Evolutionary conservation across 257 asterid genomes (phyloP).

Genomic region (Forsythia suspensa): DNA sequence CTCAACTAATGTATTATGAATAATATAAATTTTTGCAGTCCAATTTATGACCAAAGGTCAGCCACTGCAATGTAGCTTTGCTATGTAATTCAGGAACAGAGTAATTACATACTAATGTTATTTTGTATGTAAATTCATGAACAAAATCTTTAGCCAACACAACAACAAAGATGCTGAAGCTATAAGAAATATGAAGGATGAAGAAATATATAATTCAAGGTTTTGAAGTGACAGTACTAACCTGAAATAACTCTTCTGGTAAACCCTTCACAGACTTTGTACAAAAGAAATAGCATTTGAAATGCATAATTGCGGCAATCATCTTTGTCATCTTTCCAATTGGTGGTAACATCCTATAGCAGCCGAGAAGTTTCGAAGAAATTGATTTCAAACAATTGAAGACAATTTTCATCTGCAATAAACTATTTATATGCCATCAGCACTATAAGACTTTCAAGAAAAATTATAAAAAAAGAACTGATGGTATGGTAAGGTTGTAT

Average conservation of each 20-base stretch:
- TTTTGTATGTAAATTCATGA: too few relatives aligned
- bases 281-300: slow-evolving; percentile 71
- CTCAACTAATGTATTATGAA: too few relatives aligned
- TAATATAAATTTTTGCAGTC: too few relatives aligned
- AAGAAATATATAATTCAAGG: not conserved
- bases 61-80: too few relatives aligned
- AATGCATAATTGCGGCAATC: slow-evolving; percentile 52
- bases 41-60: too few relatives aligned
- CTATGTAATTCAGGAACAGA: too few relatives aligned
- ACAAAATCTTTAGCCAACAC: not conserved
- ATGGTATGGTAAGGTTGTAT: not conserved
- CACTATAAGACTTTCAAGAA: not conserved
- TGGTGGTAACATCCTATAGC: slow-evolving; percentile 23
- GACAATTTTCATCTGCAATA: slow-evolving; percentile 72
- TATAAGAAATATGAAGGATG: too few relatives aligned
- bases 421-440: not conserved
- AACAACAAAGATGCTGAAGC: not conserved
- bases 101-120: too few relatives aligned
- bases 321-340: slow-evolving; percentile 21
- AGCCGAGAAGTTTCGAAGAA: slow-evolving; percentile 39
- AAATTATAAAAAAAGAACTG: too few relatives aligned
- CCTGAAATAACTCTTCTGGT: slow-evolving; percentile 81
- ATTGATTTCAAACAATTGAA: slow-evolving; percentile 66
- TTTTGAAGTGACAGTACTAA: slow-evolving; percentile 18
- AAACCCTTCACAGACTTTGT: slow-evolving; percentile 73